A percentile compares a stretch with the other conserved stretches of the same genome.
phyloP scores from a whole-genome alignment of 2,329 filamentous ascomycete species.

The Xylaria multiplex region DNA sequence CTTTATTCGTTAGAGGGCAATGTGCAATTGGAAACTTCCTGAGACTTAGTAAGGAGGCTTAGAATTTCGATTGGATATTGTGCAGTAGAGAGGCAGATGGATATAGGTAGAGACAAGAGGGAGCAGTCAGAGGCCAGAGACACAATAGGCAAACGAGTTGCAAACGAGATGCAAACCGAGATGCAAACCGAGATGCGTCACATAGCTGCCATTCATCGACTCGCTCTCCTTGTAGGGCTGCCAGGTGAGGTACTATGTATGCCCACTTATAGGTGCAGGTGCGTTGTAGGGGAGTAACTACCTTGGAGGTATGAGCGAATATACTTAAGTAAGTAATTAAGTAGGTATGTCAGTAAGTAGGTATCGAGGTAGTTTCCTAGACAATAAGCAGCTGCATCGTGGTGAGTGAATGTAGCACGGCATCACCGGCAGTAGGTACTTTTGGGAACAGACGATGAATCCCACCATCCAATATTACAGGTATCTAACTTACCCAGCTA shows the following conservation, averaged over 20 bases:
- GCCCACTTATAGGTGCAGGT: background rate
- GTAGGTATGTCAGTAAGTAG: background rate
- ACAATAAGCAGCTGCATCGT: slow-evolving; percentile 4
- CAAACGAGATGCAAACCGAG: background rate
- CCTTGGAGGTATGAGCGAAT: no score
- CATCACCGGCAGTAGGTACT: slow-evolving; percentile 21
- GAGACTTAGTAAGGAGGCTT: background rate
- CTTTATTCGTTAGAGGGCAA: background rate
- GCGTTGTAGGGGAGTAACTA: background rate
- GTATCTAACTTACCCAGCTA: background rate
- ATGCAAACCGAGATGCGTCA: background rate
- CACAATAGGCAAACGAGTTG: background rate
- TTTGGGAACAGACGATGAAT: background rate
- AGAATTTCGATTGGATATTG: background rate
- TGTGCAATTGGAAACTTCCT: background rate
- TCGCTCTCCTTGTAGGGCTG: background rate
- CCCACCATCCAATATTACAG: background rate
- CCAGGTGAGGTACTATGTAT: background rate
- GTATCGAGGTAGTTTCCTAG: background rate
- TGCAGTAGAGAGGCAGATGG: background rate
- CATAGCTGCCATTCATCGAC: background rate
- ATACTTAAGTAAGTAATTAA: background rate
- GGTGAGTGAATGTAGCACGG: slow-evolving; percentile 11
- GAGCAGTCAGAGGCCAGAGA: background rate
- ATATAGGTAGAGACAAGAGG: background rate